Base-by-base conservation (phyloP, 495 filamentous ascomycete species). In the Neurospora sp. region DNA sequence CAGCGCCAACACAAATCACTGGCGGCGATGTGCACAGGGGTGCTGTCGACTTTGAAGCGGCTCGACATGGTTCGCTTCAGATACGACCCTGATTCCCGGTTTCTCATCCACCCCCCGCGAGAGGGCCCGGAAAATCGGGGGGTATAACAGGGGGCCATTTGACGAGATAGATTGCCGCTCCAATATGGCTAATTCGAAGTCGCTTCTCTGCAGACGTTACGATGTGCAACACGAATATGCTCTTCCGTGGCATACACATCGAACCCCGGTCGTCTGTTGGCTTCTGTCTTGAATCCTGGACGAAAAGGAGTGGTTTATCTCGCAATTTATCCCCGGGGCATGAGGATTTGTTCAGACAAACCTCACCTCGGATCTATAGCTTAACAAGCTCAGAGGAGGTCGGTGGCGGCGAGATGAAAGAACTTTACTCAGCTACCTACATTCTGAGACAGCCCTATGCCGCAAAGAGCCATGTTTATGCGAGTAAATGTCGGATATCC, bases 21-120 rank as follows among this genome's bases (percentile, higher is more conserved):
- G 27, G 27, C 54, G 54, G 54, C 54, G 54, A 35, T 66, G 69
- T 46, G 75, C 69, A 70, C 76, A 75, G 74, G 76, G 80, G 77
- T 75, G 74, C 73, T 39, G 54, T 35, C 31, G 35, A 75, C 69
- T 74, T 48, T 38, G 59, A 73, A 71, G 72, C 75, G 75, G 74
- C 74, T 74, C 59, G 74, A 74, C 73, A 79, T 71, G 75, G 78
- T 73, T 82, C 77, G 75, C 75, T 79, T 74, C 40, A 74, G 72
- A 79, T 81, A 79, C 46, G 74, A 82, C 79, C 77, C 79, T 78
- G 77, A 79, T 79, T 80, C 79, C 77, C 76, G 79, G 79, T 82
- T 81, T 80, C 72, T 76, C 39, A 78, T 72, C 42, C 66, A 38
- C 74, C 59, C 76, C 75, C 76, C 77, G 76, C 77, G 75, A 74